Base-by-base conservation (phyloP, 2,329 filamentous ascomycete genomes). In the Raffaelea arxii region DNA sequence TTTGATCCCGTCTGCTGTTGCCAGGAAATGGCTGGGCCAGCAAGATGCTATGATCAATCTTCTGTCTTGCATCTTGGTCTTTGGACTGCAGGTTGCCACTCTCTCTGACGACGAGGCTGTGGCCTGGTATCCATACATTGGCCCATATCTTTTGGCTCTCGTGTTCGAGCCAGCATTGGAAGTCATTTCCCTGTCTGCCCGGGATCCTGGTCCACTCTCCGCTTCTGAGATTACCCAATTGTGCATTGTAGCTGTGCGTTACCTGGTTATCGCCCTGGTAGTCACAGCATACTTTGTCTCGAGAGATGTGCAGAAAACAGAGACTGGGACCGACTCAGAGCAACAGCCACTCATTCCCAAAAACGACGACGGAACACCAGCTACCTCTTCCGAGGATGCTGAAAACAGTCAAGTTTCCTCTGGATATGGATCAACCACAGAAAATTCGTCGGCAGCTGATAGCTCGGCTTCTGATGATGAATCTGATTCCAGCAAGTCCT, bases 81-180 rank as follows among this genome's bases (percentile, higher is more conserved):
- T 82, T 60, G 73, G 77, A 4, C 70, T 81, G 14, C 69, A 83
- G 53, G 65, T 79, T 49, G 68, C 74, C 36, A 70, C 69, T 19
- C 66, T 84, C 14, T 63, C 68, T 3, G 73, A 77, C 44, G 65
- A 67, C 18, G 58, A 66, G 25, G 66, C 69, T 44, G 68, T 71
- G 3, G 68, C 78, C 10, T 82, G 78, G 70, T 78, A 81, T 53
- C 78, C 81, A 0, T 80, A 78, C 51, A 74, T 75, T 51, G 80
- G 78, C 18, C 75, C 77, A 12, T 84, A 81, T 70, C 53, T 75
- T 25, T 59, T 84, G 16, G 75, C 75, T 14, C 61, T 82, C 7
- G 54, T 69, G 14, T 73, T 77, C 30, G 83, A 87, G 55, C 58
- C 71, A 1, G 55, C 64, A 14, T 53, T 75, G 18, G 57, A 62